These are phyloP conservation scores for Mortierella sp. DNA, from an alignment of 371 early-diverging fungal genomes.

Conservation along the genomic window DNA sequence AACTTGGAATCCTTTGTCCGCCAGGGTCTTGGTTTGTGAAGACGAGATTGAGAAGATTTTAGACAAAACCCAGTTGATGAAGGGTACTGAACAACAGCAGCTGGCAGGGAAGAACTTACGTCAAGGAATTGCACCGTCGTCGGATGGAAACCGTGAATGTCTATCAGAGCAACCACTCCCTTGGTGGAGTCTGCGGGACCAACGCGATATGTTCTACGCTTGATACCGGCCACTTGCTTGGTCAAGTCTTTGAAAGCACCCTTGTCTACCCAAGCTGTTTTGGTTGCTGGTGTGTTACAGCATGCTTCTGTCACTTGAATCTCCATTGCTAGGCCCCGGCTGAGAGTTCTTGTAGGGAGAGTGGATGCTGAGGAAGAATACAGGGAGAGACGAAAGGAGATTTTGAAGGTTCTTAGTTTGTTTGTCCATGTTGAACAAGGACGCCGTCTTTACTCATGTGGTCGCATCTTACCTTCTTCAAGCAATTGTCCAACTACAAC, in stretches of 20 bases:
- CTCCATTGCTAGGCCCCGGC: too few species aligned
- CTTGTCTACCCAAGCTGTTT: slow-evolving; percentile 47
- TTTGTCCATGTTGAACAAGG: too few species aligned
- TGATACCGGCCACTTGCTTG: slow-evolving; percentile 25
- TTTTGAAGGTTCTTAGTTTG: too few species aligned
- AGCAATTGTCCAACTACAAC: too few species aligned
- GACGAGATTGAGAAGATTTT: neutral
- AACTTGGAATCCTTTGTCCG: slow-evolving; percentile 48
- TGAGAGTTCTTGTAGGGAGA: too few species aligned
- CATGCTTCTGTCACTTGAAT: too few species aligned
- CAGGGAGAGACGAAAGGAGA: too few species aligned
- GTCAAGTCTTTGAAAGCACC: slow-evolving; percentile 21
- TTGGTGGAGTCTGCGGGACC: slow-evolving; percentile 52
- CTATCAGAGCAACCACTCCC: slow-evolving; percentile 43
- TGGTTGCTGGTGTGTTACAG: slow-evolving; percentile 48
- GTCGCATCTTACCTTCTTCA: too few species aligned
- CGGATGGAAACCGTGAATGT: slow-evolving; percentile 43
- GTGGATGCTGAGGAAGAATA: too few species aligned
- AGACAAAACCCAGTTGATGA: neutral
- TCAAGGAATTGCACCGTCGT: slow-evolving; percentile 46
- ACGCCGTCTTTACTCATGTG: too few species aligned
- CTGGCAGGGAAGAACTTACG: slow-evolving; percentile 4
- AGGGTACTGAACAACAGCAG: neutral
- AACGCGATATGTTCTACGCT: slow-evolving; percentile 31
- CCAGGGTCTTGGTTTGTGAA: neutral